Conservation (phyloP, 768 basidiomycete genomes). For the Stropharia rugosoannulata region DNA sequence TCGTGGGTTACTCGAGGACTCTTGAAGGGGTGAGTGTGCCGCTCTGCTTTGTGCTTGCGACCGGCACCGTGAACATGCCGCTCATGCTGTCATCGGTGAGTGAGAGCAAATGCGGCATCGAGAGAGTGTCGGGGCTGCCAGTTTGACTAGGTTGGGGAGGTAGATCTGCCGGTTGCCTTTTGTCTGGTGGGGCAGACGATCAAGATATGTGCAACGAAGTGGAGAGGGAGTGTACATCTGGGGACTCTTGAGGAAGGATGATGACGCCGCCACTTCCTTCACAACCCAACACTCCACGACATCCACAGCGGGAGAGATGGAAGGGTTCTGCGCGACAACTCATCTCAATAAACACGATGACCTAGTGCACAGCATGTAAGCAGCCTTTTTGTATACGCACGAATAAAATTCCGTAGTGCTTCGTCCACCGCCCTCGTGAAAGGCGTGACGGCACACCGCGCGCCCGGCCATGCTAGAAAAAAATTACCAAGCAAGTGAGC, state of each 20-base stretch:
- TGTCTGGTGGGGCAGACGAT: conserved; percentile 47
- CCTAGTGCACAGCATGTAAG: no score
- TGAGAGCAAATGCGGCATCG: conserved; percentile 43
- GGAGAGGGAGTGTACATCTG: conserved; percentile 60
- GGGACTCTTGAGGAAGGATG: conserved; percentile 92
- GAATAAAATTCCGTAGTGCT: no score
- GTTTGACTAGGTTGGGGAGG: conserved; percentile 94
- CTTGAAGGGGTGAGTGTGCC: conserved; percentile 89
- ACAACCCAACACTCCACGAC: no score
- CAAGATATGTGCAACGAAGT: conserved; percentile 8
- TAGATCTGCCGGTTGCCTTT: conserved; percentile 96
- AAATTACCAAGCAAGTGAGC: no score
- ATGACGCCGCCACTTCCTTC: conserved; percentile 93
- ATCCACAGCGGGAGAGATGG: no score
- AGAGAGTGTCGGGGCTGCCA: conserved; percentile 54
- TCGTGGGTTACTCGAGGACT: conserved; percentile 55
- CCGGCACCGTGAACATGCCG: conserved; percentile 25
- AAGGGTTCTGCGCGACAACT: no score
- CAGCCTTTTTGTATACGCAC: no score
- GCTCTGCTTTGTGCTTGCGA: conserved; percentile 41
- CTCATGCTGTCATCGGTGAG: conserved; percentile 33
- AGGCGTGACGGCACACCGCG: no score
- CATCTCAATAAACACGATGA: no score
- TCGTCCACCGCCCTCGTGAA: no score
- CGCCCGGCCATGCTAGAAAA: no score